Base-by-base conservation (phyloP, 106 monocot species). In the Iris macrosiphon region DNA sequence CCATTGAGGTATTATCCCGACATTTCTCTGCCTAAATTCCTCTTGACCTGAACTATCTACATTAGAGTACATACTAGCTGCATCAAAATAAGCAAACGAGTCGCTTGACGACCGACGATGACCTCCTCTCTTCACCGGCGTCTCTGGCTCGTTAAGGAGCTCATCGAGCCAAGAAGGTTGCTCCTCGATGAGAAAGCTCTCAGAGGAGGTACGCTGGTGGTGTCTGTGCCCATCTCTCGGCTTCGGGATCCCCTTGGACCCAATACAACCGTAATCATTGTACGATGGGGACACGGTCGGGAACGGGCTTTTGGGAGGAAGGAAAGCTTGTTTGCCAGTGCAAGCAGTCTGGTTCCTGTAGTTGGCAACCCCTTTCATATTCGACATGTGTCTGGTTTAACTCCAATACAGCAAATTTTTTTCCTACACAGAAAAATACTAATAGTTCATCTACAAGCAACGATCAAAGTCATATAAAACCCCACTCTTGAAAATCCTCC, bases 101-200 rank as follows among this genome's bases (percentile, higher is more conserved):
- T 90, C 89, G 33, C 89, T 90, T 25, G 84, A 77, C 16, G 84
- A 90, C 29, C 89, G 79, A 4, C 89, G 56, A 65, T 90, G 89
- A 27, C 55, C 39, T 39, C 70, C 80, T 57, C 49, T 76, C 50
- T 39, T 63, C 27, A 75, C 65, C 18, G 89, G 89, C n/a, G 68
- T 72, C 33, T 90, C 89, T 0, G 89, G 89, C 49, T 93, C 93
- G 57, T 80, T 65, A 17, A 93, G 93, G 40, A 93, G 72, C 25
- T 93, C 93, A 44, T 93, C 93, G n/a, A 93, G 83, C 93, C 93
- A 93, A 25, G 83, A 87, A 4, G 93, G 93, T 53, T 93, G 93
- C 59, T 93, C 93, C 52, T 93, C 93, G 32, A 93, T 68, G 16
- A 87, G 67, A 57, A 83, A 75, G 64, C 93, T 80, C 69, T 83